Evolutionary conservation across 139 green algal genomes (phyloP).

Genomic region (Chlamydomonas schloesseri): DNA sequence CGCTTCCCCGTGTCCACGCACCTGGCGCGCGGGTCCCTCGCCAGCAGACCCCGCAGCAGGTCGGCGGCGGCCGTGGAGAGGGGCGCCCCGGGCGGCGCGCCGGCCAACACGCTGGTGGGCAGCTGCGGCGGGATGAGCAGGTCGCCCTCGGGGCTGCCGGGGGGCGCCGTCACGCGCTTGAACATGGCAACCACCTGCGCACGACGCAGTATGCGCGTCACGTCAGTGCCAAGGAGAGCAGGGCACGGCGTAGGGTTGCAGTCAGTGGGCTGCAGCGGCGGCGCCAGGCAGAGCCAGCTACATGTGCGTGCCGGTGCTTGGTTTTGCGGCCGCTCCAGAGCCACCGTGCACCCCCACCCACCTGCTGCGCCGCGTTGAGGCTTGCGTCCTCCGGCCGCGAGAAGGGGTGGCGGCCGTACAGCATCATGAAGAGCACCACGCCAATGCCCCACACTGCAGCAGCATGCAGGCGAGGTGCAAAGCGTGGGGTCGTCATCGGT

Average conservation of each 20-base stretch:
- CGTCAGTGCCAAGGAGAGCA: no score
- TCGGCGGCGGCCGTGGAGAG: slow-evolving; percentile 46
- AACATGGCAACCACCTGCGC: slow-evolving; percentile 43
- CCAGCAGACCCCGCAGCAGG: slow-evolving; percentile 62
- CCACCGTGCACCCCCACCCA: no score
- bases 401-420: slow-evolving; percentile 69
- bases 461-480: no score
- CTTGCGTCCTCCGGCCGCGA: slow-evolving; percentile 43
- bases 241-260: not conserved
- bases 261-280: no score
- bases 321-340: not conserved
- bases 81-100: slow-evolving; percentile 12
- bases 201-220: no score
- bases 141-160: slow-evolving; percentile 6
- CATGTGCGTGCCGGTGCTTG: not conserved
- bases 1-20: no score
- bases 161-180: slow-evolving; percentile 28
- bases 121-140: slow-evolving; percentile 4
- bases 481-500: no score
- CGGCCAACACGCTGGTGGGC: slow-evolving; percentile 12
- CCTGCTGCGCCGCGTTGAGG: slow-evolving; percentile 53
- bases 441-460: slow-evolving; percentile 70
- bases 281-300: not conserved
- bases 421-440: slow-evolving; percentile 78
- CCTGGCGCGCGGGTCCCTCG: slow-evolving; percentile 5